Conservation (phyloP, 352 stramenopile genomes). For the Pythium periplocum region DNA sequence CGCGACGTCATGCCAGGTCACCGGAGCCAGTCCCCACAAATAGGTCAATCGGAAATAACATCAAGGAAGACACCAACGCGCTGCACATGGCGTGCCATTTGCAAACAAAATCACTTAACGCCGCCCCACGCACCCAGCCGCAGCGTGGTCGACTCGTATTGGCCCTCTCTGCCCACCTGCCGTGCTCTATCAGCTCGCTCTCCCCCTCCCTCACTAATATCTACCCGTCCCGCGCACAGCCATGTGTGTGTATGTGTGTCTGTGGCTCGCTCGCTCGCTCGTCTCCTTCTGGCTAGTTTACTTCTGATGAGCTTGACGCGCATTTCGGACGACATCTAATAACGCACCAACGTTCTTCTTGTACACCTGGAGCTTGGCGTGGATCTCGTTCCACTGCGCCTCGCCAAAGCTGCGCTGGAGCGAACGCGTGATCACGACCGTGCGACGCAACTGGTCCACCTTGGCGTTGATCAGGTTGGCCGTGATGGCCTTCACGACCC, state of each 20-base stretch:
- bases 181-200: no score
- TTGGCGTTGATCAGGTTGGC: constrained; percentile 89
- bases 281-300: constrained; percentile 19
- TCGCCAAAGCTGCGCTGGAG: constrained; percentile 80
- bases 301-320: constrained; percentile 58
- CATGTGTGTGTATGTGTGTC: constrained; percentile 1
- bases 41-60: no score
- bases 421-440: constrained; percentile 81
- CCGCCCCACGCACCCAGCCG: no score
- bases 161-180: no score
- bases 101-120: no score
- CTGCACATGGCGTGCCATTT: no score
- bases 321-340: constrained; percentile 78
- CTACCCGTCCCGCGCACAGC: not conserved
- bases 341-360: constrained; percentile 91
- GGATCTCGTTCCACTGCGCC: constrained; percentile 88
- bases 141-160: no score
- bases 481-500: constrained; percentile 92
- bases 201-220: no score
- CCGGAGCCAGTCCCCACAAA: no score
- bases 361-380: constrained; percentile 87
- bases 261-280: not conserved
- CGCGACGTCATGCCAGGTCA: no score
- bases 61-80: no score
- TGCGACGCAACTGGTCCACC: constrained; percentile 92